These are phyloP conservation scores for Entelexis paramagnoliae DNA, from an alignment of 1,139 yeast genomes.

Conservation along the genomic window DNA sequence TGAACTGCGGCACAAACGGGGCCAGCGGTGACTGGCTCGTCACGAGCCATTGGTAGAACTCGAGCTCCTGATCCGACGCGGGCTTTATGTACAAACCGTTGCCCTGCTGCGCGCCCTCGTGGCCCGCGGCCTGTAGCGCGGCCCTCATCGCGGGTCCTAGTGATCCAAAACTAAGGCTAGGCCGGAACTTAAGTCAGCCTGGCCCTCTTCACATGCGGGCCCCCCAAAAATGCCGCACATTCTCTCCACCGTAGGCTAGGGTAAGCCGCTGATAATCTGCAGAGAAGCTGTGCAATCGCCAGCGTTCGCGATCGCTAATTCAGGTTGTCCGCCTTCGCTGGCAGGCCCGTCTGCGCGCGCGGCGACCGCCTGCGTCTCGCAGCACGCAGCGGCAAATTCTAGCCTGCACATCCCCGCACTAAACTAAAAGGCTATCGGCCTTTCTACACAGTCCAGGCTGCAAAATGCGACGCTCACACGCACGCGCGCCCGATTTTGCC, in stretches of 20 bases:
- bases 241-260: neutral
- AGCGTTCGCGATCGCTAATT: neutral
- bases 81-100: constrained; percentile 58
- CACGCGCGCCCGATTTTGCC: no score
- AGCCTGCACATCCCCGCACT: no score
- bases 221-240: neutral
- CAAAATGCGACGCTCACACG: no score
- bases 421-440: no score
- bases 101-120: constrained; percentile 67
- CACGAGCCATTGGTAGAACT: constrained; percentile 46
- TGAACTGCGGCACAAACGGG: constrained; percentile 33
- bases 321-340: neutral
- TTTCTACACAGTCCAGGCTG: no score
- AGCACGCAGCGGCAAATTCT: no score
- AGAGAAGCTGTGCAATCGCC: neutral
- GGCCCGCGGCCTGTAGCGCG: constrained; percentile 70
- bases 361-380: no score
- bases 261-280: neutral
- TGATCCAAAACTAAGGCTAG: neutral
- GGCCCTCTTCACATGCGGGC: no score
- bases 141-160: constrained; percentile 3
- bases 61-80: constrained; percentile 52
- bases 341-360: no score
- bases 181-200: constrained; percentile 4
- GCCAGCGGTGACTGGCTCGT: constrained; percentile 24